phyloP scores from a whole-genome alignment of 1,284 basidiomycete genomes.

The Cryptococcus neoformans region DNA sequence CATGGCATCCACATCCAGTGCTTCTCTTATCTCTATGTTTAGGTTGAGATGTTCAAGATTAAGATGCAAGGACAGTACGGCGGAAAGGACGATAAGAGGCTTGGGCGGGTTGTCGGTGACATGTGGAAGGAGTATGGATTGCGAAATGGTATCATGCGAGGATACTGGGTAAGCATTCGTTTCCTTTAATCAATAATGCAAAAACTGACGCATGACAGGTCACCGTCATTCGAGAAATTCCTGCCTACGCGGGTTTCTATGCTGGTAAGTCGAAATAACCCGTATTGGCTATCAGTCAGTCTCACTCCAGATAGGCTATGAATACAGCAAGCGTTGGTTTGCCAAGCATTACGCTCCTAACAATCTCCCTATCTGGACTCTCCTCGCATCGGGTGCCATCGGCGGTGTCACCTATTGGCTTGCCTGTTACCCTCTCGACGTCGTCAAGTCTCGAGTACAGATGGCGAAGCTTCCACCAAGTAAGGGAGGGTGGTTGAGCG shows the following conservation, averaged over 20 bases:
- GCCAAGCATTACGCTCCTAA: slow-evolving; percentile 34
- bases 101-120: slow-evolving; percentile 67
- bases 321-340: slow-evolving; percentile 80
- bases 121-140: slow-evolving; percentile 86
- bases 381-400: slow-evolving; percentile 78
- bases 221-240: slow-evolving; percentile 87
- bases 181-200: no score
- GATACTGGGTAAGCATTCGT: slow-evolving; percentile 71
- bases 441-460: slow-evolving; percentile 87
- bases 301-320: slow-evolving; percentile 61
- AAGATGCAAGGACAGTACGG: slow-evolving; percentile 80
- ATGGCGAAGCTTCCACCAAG: slow-evolving; percentile 70
- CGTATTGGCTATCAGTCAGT: slow-evolving; percentile 21
- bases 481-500: slow-evolving; percentile 58
- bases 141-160: slow-evolving; percentile 84
- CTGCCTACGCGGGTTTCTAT: slow-evolving; percentile 83
- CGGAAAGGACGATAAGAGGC: slow-evolving; percentile 66
- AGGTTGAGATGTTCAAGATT: slow-evolving; percentile 62
- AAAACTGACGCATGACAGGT: no score
- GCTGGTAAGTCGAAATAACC: slow-evolving; percentile 21
- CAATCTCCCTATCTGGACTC: slow-evolving; percentile 81
- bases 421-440: slow-evolving; percentile 86
- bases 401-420: slow-evolving; percentile 95
- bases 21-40: neutral
- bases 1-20: neutral